These are phyloP conservation scores for Saccharomyces hybrid DNA, from an alignment of 1,139 yeast genomes.

Conservation along the genomic window DNA sequence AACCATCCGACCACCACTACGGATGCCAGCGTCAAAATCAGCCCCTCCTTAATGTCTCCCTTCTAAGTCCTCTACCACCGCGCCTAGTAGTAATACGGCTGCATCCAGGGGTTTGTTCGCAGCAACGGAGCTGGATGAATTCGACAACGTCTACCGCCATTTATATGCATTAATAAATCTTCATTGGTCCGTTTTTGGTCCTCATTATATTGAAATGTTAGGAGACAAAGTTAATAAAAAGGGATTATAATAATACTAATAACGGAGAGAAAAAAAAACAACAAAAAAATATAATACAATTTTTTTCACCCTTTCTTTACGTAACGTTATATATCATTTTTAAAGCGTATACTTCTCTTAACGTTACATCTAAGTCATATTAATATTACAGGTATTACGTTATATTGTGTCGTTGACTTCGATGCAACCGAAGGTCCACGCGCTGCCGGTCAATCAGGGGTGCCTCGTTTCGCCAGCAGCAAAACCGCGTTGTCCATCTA, in stretches of 20 bases:
- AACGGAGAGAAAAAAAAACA: not conserved
- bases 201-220: constrained; percentile 27
- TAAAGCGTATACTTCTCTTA: not conserved
- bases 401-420: not conserved
- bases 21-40: constrained; percentile 1
- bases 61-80: constrained; percentile 3
- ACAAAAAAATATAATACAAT: not conserved
- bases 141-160: constrained; percentile 31
- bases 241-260: not conserved
- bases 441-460: not conserved
- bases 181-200: constrained; percentile 34
- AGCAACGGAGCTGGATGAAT: constrained; percentile 29
- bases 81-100: not conserved
- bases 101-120: constrained; percentile 12
- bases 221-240: constrained; percentile 21
- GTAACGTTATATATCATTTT: not conserved
- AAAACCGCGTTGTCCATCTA: not conserved
- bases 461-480: not conserved
- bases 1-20: constrained; percentile 1
- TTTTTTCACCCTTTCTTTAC: constrained; percentile 1
- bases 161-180: constrained; percentile 30
- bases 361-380: not conserved
- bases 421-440: not conserved
- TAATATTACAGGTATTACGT: not conserved
- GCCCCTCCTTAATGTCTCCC: constrained; percentile 2